Percentiles rank a stretch among this genome's conserved stretches.
phyloP scores from a whole-genome alignment of 139 green algal species.

The Mesotaenium endlicherianum region DNA sequence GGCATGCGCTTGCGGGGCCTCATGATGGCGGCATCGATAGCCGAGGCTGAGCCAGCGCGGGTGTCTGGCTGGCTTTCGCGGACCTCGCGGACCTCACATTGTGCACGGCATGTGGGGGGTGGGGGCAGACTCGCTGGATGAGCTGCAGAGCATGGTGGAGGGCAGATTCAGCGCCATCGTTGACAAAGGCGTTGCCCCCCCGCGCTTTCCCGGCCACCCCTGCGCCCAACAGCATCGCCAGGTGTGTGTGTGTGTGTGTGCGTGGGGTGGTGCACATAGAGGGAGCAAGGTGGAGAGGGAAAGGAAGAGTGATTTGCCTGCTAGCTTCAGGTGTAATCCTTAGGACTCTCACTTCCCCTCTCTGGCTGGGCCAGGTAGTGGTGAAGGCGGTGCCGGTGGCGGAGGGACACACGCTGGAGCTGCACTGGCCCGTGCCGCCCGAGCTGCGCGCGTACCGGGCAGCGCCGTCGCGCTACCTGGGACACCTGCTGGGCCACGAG shows the following conservation, averaged over 20 bases:
- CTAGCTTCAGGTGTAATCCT: too few relatives aligned
- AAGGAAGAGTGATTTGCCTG: too few relatives aligned
- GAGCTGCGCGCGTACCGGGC: constrained; percentile 59
- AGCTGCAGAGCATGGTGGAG: too few relatives aligned
- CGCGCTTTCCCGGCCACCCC: constrained; percentile 7
- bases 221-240: constrained; percentile 1
- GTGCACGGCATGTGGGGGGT: too few relatives aligned
- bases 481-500: constrained; percentile 84
- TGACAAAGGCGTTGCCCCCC: not conserved
- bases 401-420: constrained; percentile 73
- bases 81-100: too few relatives aligned
- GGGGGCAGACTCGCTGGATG: too few relatives aligned
- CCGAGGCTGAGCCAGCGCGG: too few relatives aligned
- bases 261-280: not conserved
- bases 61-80: too few relatives aligned
- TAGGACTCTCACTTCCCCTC: not conserved
- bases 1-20: not conserved
- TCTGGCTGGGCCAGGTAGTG: constrained; percentile 21
- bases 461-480: constrained; percentile 69
- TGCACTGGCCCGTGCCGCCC: constrained; percentile 68
- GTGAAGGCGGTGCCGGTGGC: constrained; percentile 69
- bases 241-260: not conserved
- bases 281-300: not conserved
- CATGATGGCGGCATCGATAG: too few relatives aligned
- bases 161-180: not conserved